Evolutionary conservation across 2,329 filamentous ascomycete genomes (phyloP).

Genomic region (Phialophora tarda): DNA sequence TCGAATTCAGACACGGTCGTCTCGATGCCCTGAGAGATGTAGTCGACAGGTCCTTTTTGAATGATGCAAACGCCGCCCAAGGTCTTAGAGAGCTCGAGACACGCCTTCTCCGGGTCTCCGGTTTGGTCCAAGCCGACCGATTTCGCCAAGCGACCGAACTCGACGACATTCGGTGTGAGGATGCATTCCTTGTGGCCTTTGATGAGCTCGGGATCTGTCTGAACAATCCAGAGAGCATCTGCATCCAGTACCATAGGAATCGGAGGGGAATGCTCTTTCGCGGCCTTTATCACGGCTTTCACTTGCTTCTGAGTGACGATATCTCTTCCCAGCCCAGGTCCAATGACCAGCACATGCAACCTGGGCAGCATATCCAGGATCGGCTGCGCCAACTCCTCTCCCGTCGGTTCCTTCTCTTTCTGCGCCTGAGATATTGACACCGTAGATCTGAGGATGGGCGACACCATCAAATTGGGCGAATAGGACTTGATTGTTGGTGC

Average conservation of each 20-base stretch:
- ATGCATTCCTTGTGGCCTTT: slow-evolving; percentile 82
- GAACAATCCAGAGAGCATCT: slow-evolving; percentile 81
- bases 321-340: slow-evolving; percentile 89
- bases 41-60: slow-evolving; percentile 83
- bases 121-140: slow-evolving; percentile 67
- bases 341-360: slow-evolving; percentile 89
- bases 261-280: slow-evolving; percentile 63
- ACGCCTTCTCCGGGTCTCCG: slow-evolving; percentile 56
- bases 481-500: slow-evolving; percentile 93
- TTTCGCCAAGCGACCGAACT: slow-evolving; percentile 83
- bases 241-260: slow-evolving; percentile 91
- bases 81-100: slow-evolving; percentile 71
- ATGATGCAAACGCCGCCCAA: slow-evolving; percentile 89
- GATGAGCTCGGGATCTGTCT: slow-evolving; percentile 75
- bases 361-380: slow-evolving; percentile 83
- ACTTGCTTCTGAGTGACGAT: slow-evolving; percentile 87
- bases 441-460: slow-evolving; percentile 88
- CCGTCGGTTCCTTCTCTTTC: slow-evolving; percentile 59
- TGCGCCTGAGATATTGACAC: slow-evolving; percentile 58
- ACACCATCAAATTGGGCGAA: slow-evolving; percentile 97
- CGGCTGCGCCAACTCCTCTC: slow-evolving; percentile 65
- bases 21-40: slow-evolving; percentile 77
- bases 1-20: slow-evolving; percentile 78
- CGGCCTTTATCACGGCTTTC: slow-evolving; percentile 76
- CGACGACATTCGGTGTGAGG: slow-evolving; percentile 91